Evolutionary conservation across 495 filamentous ascomycete species (phyloP).

Genomic region (Penicillium atrosanguineum): DNA sequence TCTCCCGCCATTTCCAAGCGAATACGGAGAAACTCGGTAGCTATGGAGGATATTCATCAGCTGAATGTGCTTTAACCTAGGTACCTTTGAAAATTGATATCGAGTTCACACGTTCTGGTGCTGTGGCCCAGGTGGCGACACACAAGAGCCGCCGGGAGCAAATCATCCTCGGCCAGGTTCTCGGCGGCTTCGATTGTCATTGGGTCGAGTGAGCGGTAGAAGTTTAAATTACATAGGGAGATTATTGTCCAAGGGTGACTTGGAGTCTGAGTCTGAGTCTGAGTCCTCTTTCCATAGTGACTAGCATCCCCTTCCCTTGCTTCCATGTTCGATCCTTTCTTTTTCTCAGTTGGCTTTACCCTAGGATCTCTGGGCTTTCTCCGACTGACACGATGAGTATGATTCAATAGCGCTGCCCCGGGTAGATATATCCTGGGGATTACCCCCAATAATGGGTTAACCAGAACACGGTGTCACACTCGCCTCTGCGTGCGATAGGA

Average conservation of each 20-base stretch:
- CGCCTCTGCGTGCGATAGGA: neutral
- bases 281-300: constrained; percentile 12
- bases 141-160: constrained; percentile 24
- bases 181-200: constrained; percentile 25
- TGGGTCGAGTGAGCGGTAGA: constrained; percentile 27
- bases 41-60: neutral
- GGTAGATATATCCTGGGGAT: neutral
- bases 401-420: neutral
- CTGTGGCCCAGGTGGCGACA: constrained; percentile 24
- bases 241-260: neutral
- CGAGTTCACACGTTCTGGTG: constrained; percentile 21
- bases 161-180: constrained; percentile 27
- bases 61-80: neutral
- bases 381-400: neutral
- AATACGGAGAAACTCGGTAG: neutral
- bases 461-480: neutral
- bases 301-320: constrained; percentile 11
- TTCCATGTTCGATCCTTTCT: constrained; percentile 3
- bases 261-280: constrained; percentile 1
- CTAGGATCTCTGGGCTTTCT: neutral
- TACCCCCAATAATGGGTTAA: neutral
- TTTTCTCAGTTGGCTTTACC: neutral
- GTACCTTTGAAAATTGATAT: neutral
- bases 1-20: neutral
- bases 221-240: constrained; percentile 24